Evolutionary conservation across 2,329 filamentous ascomycete genomes (phyloP).

Genomic region (Incumbomyces lentus): DNA sequence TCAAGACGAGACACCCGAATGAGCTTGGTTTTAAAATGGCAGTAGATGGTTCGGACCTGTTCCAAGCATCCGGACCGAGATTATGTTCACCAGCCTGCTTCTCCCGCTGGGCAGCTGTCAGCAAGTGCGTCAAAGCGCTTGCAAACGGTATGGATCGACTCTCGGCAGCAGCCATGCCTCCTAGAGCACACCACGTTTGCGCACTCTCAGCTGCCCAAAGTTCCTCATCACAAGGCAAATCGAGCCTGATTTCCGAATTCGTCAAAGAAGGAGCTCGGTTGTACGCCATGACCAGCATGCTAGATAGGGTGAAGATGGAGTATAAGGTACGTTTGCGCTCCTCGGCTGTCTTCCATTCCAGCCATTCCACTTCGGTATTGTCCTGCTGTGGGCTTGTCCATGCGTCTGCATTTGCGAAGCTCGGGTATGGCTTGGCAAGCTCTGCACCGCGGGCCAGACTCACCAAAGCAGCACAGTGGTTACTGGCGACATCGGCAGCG

Average conservation of each 20-base stretch:
- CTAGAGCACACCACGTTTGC: slow-evolving; percentile 68
- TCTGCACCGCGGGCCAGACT: slow-evolving; percentile 86
- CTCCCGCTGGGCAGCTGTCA: slow-evolving; percentile 54
- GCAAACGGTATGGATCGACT: slow-evolving; percentile 70
- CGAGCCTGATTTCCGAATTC: slow-evolving; percentile 83
- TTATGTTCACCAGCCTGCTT: slow-evolving; percentile 23
- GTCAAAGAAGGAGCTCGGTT: slow-evolving; percentile 85
- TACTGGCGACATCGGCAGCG: slow-evolving; percentile 82
- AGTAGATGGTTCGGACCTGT: slow-evolving; percentile 26
- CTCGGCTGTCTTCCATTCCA: slow-evolving; percentile 77
- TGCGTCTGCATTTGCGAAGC: slow-evolving; percentile 30
- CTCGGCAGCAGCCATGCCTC: slow-evolving; percentile 58
- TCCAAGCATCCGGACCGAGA: slow-evolving; percentile 9
- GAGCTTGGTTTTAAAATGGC: slow-evolving; percentile 64
- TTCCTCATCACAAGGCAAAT: slow-evolving; percentile 87
- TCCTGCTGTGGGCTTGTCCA: slow-evolving; percentile 29
- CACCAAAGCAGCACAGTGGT: slow-evolving; percentile 80
- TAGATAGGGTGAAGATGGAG: slow-evolving; percentile 82
- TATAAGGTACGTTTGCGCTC: slow-evolving; percentile 90
- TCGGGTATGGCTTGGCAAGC: slow-evolving; percentile 44
- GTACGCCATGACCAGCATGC: slow-evolving; percentile 81
- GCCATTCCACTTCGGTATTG: slow-evolving; percentile 63
- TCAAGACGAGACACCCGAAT: slow-evolving; percentile 82
- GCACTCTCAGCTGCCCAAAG: slow-evolving; percentile 76
- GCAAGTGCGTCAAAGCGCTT: slow-evolving; percentile 65